Evolutionary conservation across 169 alveolate species (phyloP).

Genomic region (Neospora caninum): DNA sequence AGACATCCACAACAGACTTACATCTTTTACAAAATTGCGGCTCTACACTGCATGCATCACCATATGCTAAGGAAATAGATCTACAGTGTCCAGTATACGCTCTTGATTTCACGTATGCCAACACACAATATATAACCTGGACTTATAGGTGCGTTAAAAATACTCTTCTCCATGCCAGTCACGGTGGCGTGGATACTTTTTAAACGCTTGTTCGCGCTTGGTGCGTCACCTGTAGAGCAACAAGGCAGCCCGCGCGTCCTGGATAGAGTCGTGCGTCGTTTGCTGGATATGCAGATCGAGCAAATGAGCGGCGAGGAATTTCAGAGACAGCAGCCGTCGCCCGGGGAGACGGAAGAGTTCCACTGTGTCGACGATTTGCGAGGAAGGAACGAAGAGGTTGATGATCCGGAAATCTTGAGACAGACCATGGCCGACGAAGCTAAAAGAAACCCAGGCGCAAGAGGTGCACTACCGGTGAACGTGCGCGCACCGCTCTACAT

Average conservation of each 20-base stretch:
- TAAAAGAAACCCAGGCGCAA: constrained; percentile 21
- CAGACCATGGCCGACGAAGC: constrained; percentile 84
- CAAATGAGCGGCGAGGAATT: constrained; percentile 78
- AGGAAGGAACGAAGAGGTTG: constrained; percentile 81
- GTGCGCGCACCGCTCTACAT: not conserved
- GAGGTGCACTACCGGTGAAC: not conserved
- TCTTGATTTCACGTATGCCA: not conserved
- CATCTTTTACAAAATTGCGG: too few species aligned
- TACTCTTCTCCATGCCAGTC: too few species aligned
- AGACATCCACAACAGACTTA: not conserved
- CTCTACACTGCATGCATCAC: too few species aligned
- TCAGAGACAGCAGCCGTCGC: constrained; percentile 79
- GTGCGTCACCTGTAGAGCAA: constrained; percentile 74
- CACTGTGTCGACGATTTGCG: constrained; percentile 64
- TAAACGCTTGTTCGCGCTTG: not conserved
- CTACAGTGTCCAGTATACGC: too few species aligned
- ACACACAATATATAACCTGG: not conserved
- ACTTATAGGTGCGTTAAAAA: not conserved
- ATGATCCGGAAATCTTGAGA: constrained; percentile 82
- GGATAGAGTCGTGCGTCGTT: constrained; percentile 82
- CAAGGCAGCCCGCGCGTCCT: constrained; percentile 84
- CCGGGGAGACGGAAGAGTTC: constrained; percentile 71
- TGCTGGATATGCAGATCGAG: constrained; percentile 76
- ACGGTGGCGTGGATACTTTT: too few species aligned
- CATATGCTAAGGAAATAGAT: too few species aligned